Evolutionary conservation across 306 rosid genomes (phyloP).

Genomic region (Oxytropis ochrocephala): DNA sequence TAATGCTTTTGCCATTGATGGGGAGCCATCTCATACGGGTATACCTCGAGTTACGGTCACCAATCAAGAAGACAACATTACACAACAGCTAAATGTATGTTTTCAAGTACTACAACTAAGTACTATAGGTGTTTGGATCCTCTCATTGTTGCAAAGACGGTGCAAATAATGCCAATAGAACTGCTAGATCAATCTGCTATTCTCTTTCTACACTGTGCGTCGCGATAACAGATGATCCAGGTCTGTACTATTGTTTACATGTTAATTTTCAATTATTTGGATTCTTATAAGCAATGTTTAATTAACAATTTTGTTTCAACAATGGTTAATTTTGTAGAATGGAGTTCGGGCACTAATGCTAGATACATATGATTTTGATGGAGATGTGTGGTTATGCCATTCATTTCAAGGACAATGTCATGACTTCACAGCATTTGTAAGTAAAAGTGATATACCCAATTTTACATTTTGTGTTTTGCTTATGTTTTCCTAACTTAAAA

Average conservation of each 20-base stretch:
- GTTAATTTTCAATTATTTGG: not conserved
- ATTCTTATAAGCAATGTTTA: not conserved
- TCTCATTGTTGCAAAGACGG: no score
- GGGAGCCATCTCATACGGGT: constrained; percentile 59
- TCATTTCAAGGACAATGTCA: constrained; percentile 66
- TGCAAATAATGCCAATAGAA: no score
- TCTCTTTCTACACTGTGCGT: no score
- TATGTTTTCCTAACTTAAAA: not conserved
- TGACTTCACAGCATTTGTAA: constrained; percentile 76
- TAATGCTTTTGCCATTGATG: constrained; percentile 69
- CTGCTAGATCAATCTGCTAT: no score
- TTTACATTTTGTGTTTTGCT: not conserved
- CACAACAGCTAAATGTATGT: constrained; percentile 73
- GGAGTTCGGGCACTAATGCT: constrained; percentile 81
- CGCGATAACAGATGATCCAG: no score
- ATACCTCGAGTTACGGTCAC: constrained; percentile 52
- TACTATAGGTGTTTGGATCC: no score
- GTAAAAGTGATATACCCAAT: constrained; percentile 11
- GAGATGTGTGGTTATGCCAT: constrained; percentile 87
- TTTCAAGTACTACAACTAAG: not conserved
- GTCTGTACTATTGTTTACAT: not conserved
- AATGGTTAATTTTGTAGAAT: constrained; percentile 39
- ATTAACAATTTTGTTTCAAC: not conserved
- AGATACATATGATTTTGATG: constrained; percentile 76
- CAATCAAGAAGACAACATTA: constrained; percentile 69